phyloP scores from a whole-genome alignment of 306 rosid species.

The Benincasa hispida region DNA sequence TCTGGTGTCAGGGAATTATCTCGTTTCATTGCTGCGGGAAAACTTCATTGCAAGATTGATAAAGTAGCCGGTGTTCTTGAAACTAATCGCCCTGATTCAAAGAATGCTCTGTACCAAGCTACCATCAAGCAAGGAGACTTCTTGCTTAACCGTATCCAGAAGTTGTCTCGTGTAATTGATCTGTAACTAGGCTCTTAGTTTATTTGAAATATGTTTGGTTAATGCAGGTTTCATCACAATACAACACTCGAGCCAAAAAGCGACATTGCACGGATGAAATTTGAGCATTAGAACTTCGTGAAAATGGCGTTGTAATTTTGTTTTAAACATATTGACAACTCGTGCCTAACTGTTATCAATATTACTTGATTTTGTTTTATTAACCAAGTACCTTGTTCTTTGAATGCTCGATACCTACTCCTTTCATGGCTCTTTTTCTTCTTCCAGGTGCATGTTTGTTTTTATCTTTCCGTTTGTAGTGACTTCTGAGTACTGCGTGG shows the following conservation, averaged over 20 bases:
- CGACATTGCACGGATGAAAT: neutral
- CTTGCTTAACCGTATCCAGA: conserved; percentile 82
- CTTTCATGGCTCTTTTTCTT: neutral
- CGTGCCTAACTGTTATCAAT: neutral
- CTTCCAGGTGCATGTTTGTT: neutral
- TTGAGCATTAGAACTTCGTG: conserved; percentile 3
- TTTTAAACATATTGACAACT: neutral
- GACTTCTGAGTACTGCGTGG: neutral
- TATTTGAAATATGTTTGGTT: neutral
- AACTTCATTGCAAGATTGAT: conserved; percentile 95
- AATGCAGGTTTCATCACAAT: neutral
- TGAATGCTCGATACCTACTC: neutral
- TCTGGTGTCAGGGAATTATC: conserved; percentile 76
- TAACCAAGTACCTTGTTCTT: neutral
- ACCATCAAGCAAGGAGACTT: conserved; percentile 99
- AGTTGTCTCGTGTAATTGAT: conserved; percentile 86
- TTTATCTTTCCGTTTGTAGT: neutral
- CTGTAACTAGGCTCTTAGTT: conserved; percentile 20
- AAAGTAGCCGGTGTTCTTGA: conserved; percentile 93
- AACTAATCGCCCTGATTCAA: conserved; percentile 89
- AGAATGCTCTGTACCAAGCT: conserved; percentile 92
- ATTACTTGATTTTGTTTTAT: neutral
- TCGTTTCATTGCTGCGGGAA: conserved; percentile 90
- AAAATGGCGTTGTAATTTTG: neutral
- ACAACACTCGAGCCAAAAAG: neutral